Percentiles rank a stretch among this genome's conserved stretches.
These are phyloP conservation scores for Cinchona pubescens DNA, from an alignment of 257 asterid genomes.

Conservation along the genomic window DNA sequence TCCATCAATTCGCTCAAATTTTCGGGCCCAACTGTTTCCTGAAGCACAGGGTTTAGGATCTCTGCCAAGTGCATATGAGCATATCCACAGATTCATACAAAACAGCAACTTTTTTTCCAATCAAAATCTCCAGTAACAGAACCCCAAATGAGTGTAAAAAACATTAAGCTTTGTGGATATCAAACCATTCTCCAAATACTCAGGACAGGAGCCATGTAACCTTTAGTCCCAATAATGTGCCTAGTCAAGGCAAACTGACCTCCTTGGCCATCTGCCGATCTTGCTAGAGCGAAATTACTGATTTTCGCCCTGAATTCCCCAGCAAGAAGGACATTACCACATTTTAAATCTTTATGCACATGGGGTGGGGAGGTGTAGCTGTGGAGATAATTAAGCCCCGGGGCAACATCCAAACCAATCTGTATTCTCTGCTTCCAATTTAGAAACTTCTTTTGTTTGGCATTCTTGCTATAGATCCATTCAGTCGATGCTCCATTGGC, in stretches of 20 bases:
- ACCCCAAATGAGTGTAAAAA: slow-evolving; percentile 83
- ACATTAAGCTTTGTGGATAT: slow-evolving; percentile 81
- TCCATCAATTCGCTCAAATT: slow-evolving; percentile 47
- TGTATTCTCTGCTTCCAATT: slow-evolving; percentile 67
- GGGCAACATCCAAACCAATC: slow-evolving; percentile 64
- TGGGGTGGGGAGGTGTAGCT: slow-evolving; percentile 71
- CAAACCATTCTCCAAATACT: slow-evolving; percentile 82
- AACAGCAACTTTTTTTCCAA: slow-evolving; percentile 57
- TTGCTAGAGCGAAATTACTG: slow-evolving; percentile 61
- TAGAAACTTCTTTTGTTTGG: slow-evolving; percentile 22
- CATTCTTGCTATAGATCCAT: slow-evolving; percentile 37
- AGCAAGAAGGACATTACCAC: slow-evolving; percentile 66
- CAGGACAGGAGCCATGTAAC: slow-evolving; percentile 99
- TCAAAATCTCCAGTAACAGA: slow-evolving; percentile 72
- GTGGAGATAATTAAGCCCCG: slow-evolving; percentile 85
- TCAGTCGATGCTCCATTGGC: slow-evolving; percentile 59
- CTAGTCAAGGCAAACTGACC: slow-evolving; percentile 76
- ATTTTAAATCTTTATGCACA: slow-evolving; percentile 73
- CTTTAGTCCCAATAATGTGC: slow-evolving; percentile 90
- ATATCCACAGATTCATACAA: slow-evolving; percentile 32
- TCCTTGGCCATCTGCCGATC: slow-evolving; percentile 64
- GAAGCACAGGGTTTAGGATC: slow-evolving; percentile 33
- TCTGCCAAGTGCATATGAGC: slow-evolving; percentile 35
- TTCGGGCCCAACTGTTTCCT: slow-evolving; percentile 37
- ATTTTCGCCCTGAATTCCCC: slow-evolving; percentile 69